Conservation (phyloP, 768 basidiomycete species). For the Amylocystis lapponica region DNA sequence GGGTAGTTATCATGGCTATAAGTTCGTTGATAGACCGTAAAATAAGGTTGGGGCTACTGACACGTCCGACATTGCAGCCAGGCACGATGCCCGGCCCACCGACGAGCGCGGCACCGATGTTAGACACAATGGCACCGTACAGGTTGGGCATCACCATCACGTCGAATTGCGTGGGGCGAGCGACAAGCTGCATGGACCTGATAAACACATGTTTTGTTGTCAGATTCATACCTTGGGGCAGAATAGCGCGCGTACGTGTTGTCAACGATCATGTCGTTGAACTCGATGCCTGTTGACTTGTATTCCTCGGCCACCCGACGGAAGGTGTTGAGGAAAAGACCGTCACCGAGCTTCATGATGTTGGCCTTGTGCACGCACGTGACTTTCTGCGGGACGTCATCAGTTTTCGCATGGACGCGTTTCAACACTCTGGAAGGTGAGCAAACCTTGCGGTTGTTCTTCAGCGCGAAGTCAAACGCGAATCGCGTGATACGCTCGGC, state of each 20-base stretch:
- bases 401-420: not conserved
- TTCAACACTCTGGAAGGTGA: not conserved
- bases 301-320: conserved; percentile 95
- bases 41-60: conserved; percentile 39
- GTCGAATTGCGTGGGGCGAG: conserved; percentile 93
- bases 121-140: conserved; percentile 96
- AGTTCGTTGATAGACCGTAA: too few relatives aligned
- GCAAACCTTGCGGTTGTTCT: conserved; percentile 92
- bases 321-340: conserved; percentile 98
- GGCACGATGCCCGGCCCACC: conserved; percentile 98
- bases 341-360: conserved; percentile 99
- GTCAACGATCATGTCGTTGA: conserved; percentile 98
- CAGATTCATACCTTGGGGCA: not conserved
- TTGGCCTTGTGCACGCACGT: conserved; percentile 99
- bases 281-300: conserved; percentile 84
- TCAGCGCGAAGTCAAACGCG: conserved; percentile 97
- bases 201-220: not conserved
- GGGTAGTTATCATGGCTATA: too few relatives aligned
- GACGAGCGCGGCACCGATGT: conserved; percentile 97
- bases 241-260: conserved; percentile 89
- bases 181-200: conserved; percentile 98
- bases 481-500: conserved; percentile 95
- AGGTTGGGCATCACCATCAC: conserved; percentile 99
- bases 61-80: conserved; percentile 95
- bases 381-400: conserved; percentile 97